A percentile compares a stretch with the other conserved stretches of the same genome.
Evolutionary conservation across 257 asterid species (phyloP).

Genomic region (Nicotiana tomentosiformis): DNA sequence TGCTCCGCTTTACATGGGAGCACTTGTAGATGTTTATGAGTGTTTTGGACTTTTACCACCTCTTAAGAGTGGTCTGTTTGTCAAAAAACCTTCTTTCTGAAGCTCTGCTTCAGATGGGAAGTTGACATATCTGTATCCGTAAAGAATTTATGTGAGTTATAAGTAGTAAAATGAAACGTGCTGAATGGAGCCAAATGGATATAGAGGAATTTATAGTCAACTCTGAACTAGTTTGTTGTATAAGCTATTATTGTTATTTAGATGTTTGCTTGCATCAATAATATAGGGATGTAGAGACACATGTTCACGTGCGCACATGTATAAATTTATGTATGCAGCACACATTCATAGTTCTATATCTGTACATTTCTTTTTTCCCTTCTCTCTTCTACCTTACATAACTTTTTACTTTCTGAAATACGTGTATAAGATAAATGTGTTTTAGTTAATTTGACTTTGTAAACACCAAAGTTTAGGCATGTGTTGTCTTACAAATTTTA

Average conservation of each 20-base stretch:
- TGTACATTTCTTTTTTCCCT: background rate
- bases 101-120: background rate
- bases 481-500: slow-evolving; percentile 1
- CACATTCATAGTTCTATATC: background rate
- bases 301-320: background rate
- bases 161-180: background rate
- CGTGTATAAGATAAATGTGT: background rate
- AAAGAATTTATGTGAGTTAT: background rate
- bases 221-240: background rate
- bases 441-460: background rate
- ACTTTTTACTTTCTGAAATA: background rate
- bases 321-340: background rate
- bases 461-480: background rate
- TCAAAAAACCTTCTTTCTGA: background rate
- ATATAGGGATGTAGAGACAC: background rate
- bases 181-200: background rate
- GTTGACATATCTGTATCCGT: background rate
- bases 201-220: background rate
- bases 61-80: background rate
- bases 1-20: background rate
- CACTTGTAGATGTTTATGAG: background rate
- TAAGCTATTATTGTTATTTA: too few relatives aligned
- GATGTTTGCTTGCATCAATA: background rate
- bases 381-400: background rate
- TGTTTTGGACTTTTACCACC: background rate